phyloP scores from a whole-genome alignment of 257 asterid genomes.

The Solanum infundibuliforme region DNA sequence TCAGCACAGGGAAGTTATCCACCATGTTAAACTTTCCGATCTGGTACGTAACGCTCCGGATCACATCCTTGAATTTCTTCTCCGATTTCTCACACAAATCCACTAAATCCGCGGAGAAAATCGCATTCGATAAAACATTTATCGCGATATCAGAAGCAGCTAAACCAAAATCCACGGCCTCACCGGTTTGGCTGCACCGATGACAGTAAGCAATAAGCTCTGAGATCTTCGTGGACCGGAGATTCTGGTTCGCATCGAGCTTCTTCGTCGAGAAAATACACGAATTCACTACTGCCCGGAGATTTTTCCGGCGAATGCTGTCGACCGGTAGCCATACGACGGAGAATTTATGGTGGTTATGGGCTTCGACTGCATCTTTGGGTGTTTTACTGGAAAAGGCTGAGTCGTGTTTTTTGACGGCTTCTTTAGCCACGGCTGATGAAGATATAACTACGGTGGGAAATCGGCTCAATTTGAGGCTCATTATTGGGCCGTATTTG shows the following conservation, averaged over 20 bases:
- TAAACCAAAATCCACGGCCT: constrained; percentile 40
- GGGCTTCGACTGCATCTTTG: constrained; percentile 52
- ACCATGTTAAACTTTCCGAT: not conserved
- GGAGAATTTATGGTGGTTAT: constrained; percentile 46
- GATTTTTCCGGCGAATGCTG: constrained; percentile 40
- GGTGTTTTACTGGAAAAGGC: constrained; percentile 38
- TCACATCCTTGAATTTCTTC: constrained; percentile 44
- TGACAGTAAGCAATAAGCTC: constrained; percentile 45
- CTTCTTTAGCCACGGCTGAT: constrained; percentile 44
- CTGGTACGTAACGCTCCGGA: not conserved
- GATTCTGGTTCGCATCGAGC: constrained; percentile 51
- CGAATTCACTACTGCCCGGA: constrained; percentile 48
- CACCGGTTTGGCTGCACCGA: constrained; percentile 27
- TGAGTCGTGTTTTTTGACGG: constrained; percentile 58
- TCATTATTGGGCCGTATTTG: constrained; percentile 57
- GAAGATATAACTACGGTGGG: constrained; percentile 58
- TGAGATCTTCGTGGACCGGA: constrained; percentile 38
- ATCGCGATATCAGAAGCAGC: constrained; percentile 41
- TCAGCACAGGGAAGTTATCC: constrained; percentile 42
- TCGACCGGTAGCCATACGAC: constrained; percentile 65
- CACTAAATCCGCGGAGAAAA: constrained; percentile 42
- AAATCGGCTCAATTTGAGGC: constrained; percentile 41
- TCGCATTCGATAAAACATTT: constrained; percentile 37
- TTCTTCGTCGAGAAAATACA: constrained; percentile 50
- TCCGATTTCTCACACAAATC: constrained; percentile 44